Base-by-base conservation (phyloP, 129 eudicot genomes). In the Logfia minima region DNA sequence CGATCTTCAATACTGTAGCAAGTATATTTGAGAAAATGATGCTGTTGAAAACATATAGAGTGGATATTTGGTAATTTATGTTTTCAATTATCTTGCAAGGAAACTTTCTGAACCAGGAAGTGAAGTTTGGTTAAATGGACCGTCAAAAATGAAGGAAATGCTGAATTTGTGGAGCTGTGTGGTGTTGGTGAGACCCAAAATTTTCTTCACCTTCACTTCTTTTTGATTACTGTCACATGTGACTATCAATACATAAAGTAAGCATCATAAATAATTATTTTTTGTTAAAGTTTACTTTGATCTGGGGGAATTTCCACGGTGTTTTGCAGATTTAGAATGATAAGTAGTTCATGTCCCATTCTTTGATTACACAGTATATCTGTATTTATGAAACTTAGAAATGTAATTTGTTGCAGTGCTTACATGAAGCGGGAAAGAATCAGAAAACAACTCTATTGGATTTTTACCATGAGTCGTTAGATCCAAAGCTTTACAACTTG, bases 371-470 rank as follows among this genome's bases (percentile, higher is more conserved):
- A 58, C 26, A 24, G 39, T 65, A 7, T 65, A 31, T 65, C 8
- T 16, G 35, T 16, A 48, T 35, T 55, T 43, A 72, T 80, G 52
- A 39, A 75, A 10, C 39, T 56, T 69, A 8, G 62, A 69, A 55
- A 34, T 35, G 21, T 26, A 66, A 79, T 55, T 5, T 82, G 22
- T 75, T 48, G 82, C 90, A 93, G 98, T 87, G 98, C 65, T 80
- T 91, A 70, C 81, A 85, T 68, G 97, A 88, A 86, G 96, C 81
- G 43, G 96, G 89, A 81, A 87, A 84, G 86, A 58, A 58, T 72
- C 80, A 72, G 41, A 87, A 88, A 70, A 70, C 83, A 48, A 76
- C 82, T 68, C 81, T 94, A 71, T 81, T 94, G 37, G 96, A 94
- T 74, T 77, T 91, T 72, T 89, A 87, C 79, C 72, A 83, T 41